Percentiles rank a stretch among this genome's conserved stretches.
phyloP scores from a whole-genome alignment of 2,329 filamentous ascomycete genomes.

The Monilinia laxa region DNA sequence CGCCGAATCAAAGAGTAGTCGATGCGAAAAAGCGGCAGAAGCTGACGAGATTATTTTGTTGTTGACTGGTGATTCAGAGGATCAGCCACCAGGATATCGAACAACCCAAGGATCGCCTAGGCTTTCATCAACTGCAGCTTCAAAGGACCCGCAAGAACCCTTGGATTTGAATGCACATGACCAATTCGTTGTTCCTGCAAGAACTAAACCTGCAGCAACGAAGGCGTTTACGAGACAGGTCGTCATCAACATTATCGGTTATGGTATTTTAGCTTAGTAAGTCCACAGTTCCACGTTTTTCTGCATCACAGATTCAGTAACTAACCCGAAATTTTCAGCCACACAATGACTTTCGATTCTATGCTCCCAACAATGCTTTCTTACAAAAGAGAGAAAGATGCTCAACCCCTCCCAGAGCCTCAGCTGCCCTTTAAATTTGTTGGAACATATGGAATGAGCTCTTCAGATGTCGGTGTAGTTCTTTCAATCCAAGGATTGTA shows the following conservation, averaged over 20 bases:
- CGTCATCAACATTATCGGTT: constrained; percentile 81
- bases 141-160: constrained; percentile 42
- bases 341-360: constrained; percentile 96
- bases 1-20: constrained; percentile 39
- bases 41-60: constrained; percentile 54
- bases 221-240: constrained; percentile 82
- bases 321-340: constrained; percentile 54
- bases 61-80: constrained; percentile 52
- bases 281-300: constrained; percentile 43
- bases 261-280: constrained; percentile 93
- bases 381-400: constrained; percentile 22
- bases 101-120: constrained; percentile 57
- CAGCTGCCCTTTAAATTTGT: constrained; percentile 84
- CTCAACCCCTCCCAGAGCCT: constrained; percentile 46
- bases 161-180: constrained; percentile 39
- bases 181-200: constrained; percentile 29
- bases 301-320: constrained; percentile 19
- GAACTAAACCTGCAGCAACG: constrained; percentile 45
- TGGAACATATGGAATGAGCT: constrained; percentile 80
- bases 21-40: constrained; percentile 43
- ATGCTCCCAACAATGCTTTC: constrained; percentile 84
- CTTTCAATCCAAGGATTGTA: constrained; percentile 86
- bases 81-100: constrained; percentile 67
- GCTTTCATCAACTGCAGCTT: constrained; percentile 43
- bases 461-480: constrained; percentile 82